Conservation (phyloP, 1,139 yeast genomes). For the Pichia sp. region DNA sequence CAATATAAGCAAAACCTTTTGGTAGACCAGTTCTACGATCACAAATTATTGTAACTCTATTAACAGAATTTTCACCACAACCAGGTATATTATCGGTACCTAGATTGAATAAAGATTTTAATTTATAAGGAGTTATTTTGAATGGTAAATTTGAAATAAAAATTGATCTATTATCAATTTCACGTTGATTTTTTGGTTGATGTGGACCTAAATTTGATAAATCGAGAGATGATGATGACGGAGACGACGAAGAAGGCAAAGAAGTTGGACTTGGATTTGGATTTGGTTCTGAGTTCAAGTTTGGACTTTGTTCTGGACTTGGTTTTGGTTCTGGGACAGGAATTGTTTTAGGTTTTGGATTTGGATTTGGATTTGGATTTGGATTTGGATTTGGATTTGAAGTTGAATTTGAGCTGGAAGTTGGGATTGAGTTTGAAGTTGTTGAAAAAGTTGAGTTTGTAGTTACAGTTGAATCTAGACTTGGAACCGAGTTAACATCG, state of each 20-base stretch:
- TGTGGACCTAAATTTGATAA: slow-evolving; percentile 22
- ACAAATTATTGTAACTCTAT: slow-evolving; percentile 73
- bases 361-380: too few relatives aligned
- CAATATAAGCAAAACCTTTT: slow-evolving; percentile 82
- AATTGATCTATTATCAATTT: slow-evolving; percentile 65
- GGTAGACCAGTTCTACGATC: slow-evolving; percentile 74
- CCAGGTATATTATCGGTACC: slow-evolving; percentile 8
- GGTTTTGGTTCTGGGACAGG: background rate
- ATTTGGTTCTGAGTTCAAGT: background rate
- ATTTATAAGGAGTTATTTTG: slow-evolving; percentile 70
- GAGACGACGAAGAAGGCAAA: background rate
- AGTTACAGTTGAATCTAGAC: background rate
- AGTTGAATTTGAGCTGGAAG: too few relatives aligned
- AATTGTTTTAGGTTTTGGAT: too few relatives aligned
- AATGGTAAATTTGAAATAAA: slow-evolving; percentile 87
- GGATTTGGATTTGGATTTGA: too few relatives aligned
- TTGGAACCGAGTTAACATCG: background rate
- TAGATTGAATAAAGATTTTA: slow-evolving; percentile 68
- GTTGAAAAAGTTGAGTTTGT: background rate
- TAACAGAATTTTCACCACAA: slow-evolving; percentile 57
- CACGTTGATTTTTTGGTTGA: slow-evolving; percentile 28
- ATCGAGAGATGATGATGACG: background rate
- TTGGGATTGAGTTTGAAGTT: background rate
- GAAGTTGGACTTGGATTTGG: too few relatives aligned
- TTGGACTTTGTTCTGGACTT: background rate